phyloP scores from a whole-genome alignment of 2,329 filamentous ascomycete species.

The Aspergillus pseudoviridinutans region DNA sequence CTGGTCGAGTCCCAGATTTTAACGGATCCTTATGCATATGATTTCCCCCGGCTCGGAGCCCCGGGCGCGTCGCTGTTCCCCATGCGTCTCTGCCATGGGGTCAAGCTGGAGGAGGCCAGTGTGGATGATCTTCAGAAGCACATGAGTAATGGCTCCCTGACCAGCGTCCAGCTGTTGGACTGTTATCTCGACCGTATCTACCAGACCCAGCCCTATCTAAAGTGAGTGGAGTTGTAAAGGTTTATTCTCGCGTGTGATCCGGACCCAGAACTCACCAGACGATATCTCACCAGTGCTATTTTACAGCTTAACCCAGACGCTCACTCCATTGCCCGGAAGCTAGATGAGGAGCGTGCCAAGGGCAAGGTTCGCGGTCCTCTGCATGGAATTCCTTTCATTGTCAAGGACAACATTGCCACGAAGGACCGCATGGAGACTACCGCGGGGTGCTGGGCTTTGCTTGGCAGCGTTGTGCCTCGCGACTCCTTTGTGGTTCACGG shows the following conservation, averaged over 20 bases:
- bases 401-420: slow-evolving; percentile 66
- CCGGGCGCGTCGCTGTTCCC: slow-evolving; percentile 49
- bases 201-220: slow-evolving; percentile 63
- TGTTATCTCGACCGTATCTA: slow-evolving; percentile 60
- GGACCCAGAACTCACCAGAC: no score
- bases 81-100: slow-evolving; percentile 58
- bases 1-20: not conserved
- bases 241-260: not conserved
- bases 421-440: slow-evolving; percentile 71
- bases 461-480: slow-evolving; percentile 63
- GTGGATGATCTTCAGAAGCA: slow-evolving; percentile 63
- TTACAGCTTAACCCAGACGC: slow-evolving; percentile 67
- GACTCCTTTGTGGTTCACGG: slow-evolving; percentile 62
- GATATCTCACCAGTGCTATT: slow-evolving; percentile 45
- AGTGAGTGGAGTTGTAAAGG: slow-evolving; percentile 37
- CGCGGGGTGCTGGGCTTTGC: slow-evolving; percentile 63
- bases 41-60: slow-evolving; percentile 37
- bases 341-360: slow-evolving; percentile 57
- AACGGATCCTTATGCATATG: slow-evolving; percentile 13
- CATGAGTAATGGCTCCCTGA: slow-evolving; percentile 53
- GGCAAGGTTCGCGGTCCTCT: slow-evolving; percentile 61
- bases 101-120: slow-evolving; percentile 64
- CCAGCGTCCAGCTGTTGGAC: slow-evolving; percentile 53
- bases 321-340: slow-evolving; percentile 55
- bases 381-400: slow-evolving; percentile 70